A percentile compares a stretch with the other conserved stretches of the same genome.
Evolutionary conservation across 768 basidiomycete genomes (phyloP).

Genomic region (Lactarius sp.): DNA sequence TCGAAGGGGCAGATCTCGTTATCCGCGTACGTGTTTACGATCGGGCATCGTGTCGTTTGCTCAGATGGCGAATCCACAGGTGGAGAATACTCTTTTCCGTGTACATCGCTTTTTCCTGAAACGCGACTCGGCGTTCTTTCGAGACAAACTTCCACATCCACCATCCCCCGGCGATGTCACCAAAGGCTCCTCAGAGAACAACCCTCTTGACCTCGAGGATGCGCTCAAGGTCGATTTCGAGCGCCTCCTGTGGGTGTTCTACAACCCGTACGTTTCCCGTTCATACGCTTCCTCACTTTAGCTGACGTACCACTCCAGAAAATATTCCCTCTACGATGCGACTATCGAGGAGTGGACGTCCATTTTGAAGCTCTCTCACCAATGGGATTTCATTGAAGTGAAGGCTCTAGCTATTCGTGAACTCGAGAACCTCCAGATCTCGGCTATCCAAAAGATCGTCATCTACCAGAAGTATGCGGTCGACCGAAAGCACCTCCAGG

Average conservation of each 20-base stretch:
- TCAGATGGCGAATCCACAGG: not conserved
- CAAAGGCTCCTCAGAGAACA: conserved; percentile 30
- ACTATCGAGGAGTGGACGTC: conserved; percentile 47
- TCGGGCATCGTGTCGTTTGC: not conserved
- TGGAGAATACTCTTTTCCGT: conserved; percentile 13
- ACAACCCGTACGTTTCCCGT: conserved; percentile 30
- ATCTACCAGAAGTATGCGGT: conserved; percentile 51
- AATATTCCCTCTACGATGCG: conserved; percentile 52
- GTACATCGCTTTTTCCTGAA: conserved; percentile 30
- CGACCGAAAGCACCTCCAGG: conserved; percentile 45
- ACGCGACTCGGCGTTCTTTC: conserved; percentile 31
- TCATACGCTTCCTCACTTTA: not conserved
- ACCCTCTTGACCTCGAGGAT: conserved; percentile 31
- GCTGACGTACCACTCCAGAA: conserved; percentile 33
- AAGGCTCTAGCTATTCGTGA: conserved; percentile 49
- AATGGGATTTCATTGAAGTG: conserved; percentile 53
- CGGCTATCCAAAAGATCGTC: conserved; percentile 48
- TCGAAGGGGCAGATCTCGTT: conserved; percentile 49
- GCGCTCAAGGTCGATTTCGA: conserved; percentile 29
- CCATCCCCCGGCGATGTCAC: conserved; percentile 24
- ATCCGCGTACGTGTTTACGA: conserved; percentile 27
- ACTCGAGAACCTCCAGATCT: conserved; percentile 41
- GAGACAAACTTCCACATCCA: conserved; percentile 26
- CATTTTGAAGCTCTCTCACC: conserved; percentile 48
- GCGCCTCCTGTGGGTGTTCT: conserved; percentile 33